Base-by-base conservation (phyloP, 257 asterid genomes). In the Gentiana straminea region DNA sequence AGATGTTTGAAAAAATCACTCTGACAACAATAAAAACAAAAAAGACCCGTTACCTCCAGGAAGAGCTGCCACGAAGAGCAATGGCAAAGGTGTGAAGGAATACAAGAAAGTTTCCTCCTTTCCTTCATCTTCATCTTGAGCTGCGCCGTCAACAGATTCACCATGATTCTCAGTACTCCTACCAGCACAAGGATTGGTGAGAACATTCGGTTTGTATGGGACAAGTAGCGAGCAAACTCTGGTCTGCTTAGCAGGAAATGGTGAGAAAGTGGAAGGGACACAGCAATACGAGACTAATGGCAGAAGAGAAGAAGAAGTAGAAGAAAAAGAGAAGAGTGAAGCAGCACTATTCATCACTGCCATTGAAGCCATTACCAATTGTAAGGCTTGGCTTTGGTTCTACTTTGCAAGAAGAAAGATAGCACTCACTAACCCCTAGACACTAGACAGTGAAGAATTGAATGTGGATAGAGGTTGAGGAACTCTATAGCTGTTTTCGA, bases 21-120 rank as follows among this genome's bases (percentile, higher is more conserved):
- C 15, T 50, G 33, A 13, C 13, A 50, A 13, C 15, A 48, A 48
- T 36, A 57, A 49, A 56, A 6, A 35, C 13, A 38, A 33, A 4
- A 54, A 13, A 45, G 57, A 34, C 49, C 61, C 44, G 62, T 64
- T 79, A 87, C 96, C 96, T 76, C 89, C 96, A 24, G 96, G 94
- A 75, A 87, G 94, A 64, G 89, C 86, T 68, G 79, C 86, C 36
- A 77, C 55, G 63, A 78, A 60, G 36, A 87, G 66, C 52, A 82
- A 70, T 13, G 68, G 64, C 63, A 81, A 57, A 62, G 92, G 96
- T 72, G 73, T 73, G 67, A 78, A 66, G 0, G 96, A 84, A 63
- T 76, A 75, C 75, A 87, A 52, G 13, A 65, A 32, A 36, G 77
- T 81, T 64, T 74, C 84, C 35, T 61, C 70, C 48, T 61, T 64